A percentile compares a stretch with the other conserved stretches of the same genome.
Conservation (phyloP, 352 stramenopile species). For the Phytopythium chamaehyphon region DNA sequence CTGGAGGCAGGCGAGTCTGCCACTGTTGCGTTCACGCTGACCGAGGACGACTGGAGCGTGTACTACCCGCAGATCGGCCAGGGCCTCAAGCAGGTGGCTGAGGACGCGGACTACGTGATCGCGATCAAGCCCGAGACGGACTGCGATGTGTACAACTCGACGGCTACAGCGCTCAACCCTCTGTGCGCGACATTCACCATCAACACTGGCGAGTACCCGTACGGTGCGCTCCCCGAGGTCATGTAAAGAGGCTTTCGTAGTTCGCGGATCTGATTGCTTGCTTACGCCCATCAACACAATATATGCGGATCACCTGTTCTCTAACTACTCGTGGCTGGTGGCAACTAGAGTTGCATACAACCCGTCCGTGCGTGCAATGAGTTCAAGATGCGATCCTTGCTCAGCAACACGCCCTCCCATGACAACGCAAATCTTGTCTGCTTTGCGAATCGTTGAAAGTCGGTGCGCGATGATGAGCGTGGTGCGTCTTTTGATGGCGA, state of each 20-base stretch:
- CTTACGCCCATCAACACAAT: too few species aligned
- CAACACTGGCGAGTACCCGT: slow-evolving; percentile 9
- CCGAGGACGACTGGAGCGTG: slow-evolving; percentile 50
- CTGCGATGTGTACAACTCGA: slow-evolving; percentile 55
- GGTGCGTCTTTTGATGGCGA: slow-evolving; percentile 78
- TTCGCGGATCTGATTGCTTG: too few species aligned
- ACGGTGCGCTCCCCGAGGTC: neutral
- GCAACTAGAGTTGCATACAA: slow-evolving; percentile 44
- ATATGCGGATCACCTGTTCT: too few species aligned
- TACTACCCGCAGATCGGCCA: slow-evolving; percentile 46
- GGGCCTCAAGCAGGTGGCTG: slow-evolving; percentile 39
- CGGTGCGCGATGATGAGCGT: slow-evolving; percentile 97
- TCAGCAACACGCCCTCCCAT: slow-evolving; percentile 84
- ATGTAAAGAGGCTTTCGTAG: too few species aligned
- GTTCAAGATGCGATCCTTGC: slow-evolving; percentile 79
- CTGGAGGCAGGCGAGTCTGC: slow-evolving; percentile 36
- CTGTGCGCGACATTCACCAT: slow-evolving; percentile 41
- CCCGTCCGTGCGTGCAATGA: slow-evolving; percentile 42
- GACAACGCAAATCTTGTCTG: slow-evolving; percentile 90
- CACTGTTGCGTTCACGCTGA: slow-evolving; percentile 42
- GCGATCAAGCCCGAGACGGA: slow-evolving; percentile 59
- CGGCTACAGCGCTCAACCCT: slow-evolving; percentile 10
- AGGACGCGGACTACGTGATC: slow-evolving; percentile 64
- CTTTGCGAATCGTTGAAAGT: slow-evolving; percentile 90
- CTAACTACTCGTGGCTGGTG: too few species aligned